Conservation (phyloP, 1,284 basidiomycete species). For the Leccinum fuscescens region DNA sequence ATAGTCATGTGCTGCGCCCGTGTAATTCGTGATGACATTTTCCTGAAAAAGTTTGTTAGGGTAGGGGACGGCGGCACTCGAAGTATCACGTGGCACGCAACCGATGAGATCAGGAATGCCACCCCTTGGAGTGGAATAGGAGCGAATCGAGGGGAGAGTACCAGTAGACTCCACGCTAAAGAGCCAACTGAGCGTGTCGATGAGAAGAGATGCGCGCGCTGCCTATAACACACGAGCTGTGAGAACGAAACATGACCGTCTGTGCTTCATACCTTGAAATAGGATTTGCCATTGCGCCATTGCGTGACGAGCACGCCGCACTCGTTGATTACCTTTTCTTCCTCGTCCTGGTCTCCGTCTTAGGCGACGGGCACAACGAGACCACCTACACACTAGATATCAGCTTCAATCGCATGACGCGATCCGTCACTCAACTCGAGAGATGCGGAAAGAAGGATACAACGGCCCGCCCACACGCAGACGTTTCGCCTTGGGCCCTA, state of each 20-base stretch:
- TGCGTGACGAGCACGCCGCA: constrained; percentile 71
- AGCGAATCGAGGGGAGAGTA: constrained; percentile 58
- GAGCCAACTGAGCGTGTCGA: constrained; percentile 81
- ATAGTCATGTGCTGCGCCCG: constrained; percentile 67
- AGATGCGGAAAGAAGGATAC: constrained; percentile 56
- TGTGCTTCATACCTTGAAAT: constrained; percentile 51
- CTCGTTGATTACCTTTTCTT: constrained; percentile 43
- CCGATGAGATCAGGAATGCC: constrained; percentile 43
- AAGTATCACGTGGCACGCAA: constrained; percentile 38
- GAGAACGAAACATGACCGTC: neutral
- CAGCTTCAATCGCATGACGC: constrained; percentile 52
- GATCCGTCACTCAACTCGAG: constrained; percentile 52
- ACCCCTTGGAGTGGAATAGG: constrained; percentile 31
- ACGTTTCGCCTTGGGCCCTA: constrained; percentile 21
- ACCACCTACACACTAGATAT: constrained; percentile 59
- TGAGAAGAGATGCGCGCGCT: constrained; percentile 42
- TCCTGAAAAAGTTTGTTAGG: constrained; percentile 39
- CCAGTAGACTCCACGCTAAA: constrained; percentile 72
- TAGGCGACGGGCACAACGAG: constrained; percentile 41
- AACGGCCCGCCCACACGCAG: constrained; percentile 48
- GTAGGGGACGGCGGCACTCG: neutral
- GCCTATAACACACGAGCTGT: constrained; percentile 11
- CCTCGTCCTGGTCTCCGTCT: constrained; percentile 35
- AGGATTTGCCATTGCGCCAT: constrained; percentile 66
- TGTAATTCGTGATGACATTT: constrained; percentile 87